phyloP scores from a whole-genome alignment of 768 basidiomycete species.

The Coprinopsis sp. region DNA sequence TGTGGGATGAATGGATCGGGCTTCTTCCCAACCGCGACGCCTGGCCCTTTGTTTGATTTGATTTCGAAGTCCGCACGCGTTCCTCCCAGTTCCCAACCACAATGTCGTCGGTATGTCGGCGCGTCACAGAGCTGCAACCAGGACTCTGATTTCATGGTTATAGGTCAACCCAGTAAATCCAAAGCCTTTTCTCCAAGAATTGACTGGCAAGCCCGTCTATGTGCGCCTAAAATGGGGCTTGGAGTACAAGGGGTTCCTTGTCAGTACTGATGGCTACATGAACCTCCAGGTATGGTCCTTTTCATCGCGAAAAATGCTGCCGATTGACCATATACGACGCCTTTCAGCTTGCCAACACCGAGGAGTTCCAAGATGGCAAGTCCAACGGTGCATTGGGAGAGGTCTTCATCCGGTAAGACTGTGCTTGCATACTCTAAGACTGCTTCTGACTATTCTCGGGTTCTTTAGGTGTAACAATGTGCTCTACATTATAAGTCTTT shows the following conservation, averaged over 20 bases:
- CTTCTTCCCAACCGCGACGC: too few relatives aligned
- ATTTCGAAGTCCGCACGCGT: slow-evolving; percentile 39
- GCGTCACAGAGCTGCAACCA: slow-evolving; percentile 5
- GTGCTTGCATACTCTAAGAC: background rate
- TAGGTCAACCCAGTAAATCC: slow-evolving; percentile 95
- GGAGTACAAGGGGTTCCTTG: slow-evolving; percentile 98
- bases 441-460: slow-evolving; percentile 13
- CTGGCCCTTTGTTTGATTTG: slow-evolving; percentile 2
- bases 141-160: slow-evolving; percentile 12
- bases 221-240: slow-evolving; percentile 98
- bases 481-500: slow-evolving; percentile 84
- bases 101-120: slow-evolving; percentile 60
- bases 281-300: slow-evolving; percentile 78
- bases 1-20: background rate
- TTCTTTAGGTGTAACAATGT: slow-evolving; percentile 84
- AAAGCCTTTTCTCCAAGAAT: slow-evolving; percentile 97
- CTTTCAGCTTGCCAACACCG: slow-evolving; percentile 91
- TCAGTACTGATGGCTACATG: slow-evolving; percentile 99
- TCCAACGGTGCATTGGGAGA: slow-evolving; percentile 97
- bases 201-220: slow-evolving; percentile 94
- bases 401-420: slow-evolving; percentile 89
- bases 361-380: slow-evolving; percentile 94
- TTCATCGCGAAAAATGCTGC: background rate
- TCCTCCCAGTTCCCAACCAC: slow-evolving; percentile 35
- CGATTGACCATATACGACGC: background rate